A percentile compares a stretch with the other conserved stretches of the same genome.
Evolutionary conservation across 2,329 filamentous ascomycete genomes (phyloP).

Genomic region (Thielaviopsis euricoi): DNA sequence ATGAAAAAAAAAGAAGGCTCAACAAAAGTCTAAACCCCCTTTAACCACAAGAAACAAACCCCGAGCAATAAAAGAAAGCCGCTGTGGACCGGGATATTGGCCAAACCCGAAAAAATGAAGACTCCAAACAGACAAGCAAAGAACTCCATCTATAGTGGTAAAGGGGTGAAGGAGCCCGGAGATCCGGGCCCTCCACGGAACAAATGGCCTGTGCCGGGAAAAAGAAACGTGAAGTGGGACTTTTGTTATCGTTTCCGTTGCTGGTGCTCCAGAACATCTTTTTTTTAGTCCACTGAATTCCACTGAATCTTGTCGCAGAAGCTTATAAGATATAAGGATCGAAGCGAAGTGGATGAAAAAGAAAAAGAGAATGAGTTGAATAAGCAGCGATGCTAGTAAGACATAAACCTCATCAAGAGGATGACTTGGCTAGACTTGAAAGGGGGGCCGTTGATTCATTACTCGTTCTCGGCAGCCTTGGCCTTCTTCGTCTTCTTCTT

Average conservation of each 20-base stretch:
- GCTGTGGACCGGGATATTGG: neutral
- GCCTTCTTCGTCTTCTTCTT: constrained; percentile 52
- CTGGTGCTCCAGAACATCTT: neutral
- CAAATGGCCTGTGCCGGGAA: neutral
- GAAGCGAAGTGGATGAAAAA: neutral
- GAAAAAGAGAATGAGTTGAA: neutral
- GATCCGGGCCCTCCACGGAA: neutral
- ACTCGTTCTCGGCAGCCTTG: constrained; percentile 15
- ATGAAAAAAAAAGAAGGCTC: neutral
- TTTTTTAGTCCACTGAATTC: neutral
- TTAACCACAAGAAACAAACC: neutral
- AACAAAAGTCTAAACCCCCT: neutral
- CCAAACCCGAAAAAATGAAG: neutral
- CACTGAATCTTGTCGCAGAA: neutral
- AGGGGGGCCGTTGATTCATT: constrained; percentile 8
- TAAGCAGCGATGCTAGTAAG: neutral
- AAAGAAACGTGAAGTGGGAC: neutral
- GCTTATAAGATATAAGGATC: neutral
- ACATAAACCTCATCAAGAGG: neutral
- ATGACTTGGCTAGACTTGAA: neutral
- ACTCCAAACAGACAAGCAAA: neutral
- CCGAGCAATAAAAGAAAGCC: neutral
- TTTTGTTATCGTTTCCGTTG: neutral
- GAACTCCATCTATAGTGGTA: neutral
- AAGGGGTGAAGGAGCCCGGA: neutral